phyloP scores from a whole-genome alignment of 257 asterid genomes.

The Gynochthodes officinalis region DNA sequence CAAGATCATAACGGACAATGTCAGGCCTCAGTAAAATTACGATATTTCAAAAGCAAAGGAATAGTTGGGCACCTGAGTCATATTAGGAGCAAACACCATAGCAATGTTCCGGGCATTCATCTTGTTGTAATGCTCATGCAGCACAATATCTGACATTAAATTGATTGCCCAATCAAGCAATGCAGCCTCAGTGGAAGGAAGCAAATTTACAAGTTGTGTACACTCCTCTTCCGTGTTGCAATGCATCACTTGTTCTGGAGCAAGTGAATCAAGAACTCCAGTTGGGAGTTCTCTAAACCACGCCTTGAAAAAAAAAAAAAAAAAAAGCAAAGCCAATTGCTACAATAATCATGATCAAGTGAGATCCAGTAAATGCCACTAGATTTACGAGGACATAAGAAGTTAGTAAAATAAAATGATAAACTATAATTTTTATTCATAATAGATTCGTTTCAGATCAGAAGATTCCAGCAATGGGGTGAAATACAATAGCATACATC shows the following conservation, averaged over 20 bases:
- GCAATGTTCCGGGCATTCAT: slow-evolving; percentile 87
- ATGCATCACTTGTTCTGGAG: slow-evolving; percentile 73
- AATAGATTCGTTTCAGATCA: background rate
- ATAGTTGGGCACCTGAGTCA: slow-evolving; percentile 60
- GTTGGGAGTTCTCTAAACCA: slow-evolving; percentile 90
- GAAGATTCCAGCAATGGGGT: background rate
- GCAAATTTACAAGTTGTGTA: slow-evolving; percentile 45
- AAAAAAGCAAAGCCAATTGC: slow-evolving; percentile 14
- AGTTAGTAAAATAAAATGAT: background rate
- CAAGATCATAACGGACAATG: no score
- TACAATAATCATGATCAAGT: background rate
- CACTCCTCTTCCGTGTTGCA: slow-evolving; percentile 88
- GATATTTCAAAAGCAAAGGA: background rate
- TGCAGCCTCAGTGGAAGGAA: slow-evolving; percentile 64
- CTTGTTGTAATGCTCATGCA: slow-evolving; percentile 57
- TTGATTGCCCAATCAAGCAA: slow-evolving; percentile 79
- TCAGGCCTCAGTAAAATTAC: no score
- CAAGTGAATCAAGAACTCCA: slow-evolving; percentile 71
- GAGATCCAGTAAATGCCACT: background rate
- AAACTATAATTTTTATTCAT: background rate
- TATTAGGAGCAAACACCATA: slow-evolving; percentile 92
- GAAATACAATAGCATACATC: background rate
- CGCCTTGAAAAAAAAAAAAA: no score
- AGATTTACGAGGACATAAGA: background rate
- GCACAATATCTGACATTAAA: slow-evolving; percentile 75